Evolutionary conservation across 495 filamentous ascomycete species (phyloP), one percentile per base, ranked within the genome.

Genomic region (Alectoria sarmentosa): DNA sequence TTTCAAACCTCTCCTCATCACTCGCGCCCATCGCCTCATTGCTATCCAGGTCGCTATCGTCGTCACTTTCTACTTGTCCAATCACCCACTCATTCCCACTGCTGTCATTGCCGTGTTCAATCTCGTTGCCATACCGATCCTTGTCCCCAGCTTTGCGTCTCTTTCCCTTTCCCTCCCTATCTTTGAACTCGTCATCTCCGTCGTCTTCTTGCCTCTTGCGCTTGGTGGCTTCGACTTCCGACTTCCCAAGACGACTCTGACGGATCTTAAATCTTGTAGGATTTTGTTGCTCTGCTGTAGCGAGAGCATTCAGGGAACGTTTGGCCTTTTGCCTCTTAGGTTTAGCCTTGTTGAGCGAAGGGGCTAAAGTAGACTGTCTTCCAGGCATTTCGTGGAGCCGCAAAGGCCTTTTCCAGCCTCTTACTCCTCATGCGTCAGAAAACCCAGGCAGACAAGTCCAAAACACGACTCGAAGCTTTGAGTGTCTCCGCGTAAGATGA

Each of bases 11-110:
- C 70, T 96, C 91, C 73, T 92, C 86, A 69, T 96, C 91, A 67
- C 90, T 92, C 64, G 87, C 87, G 13, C 92, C 93, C 80, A 97
- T 88, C 39, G 93, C 93, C 72, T 96, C 93, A 65, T 97, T 93
- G 67, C 88, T 91, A 72, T 98, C 91, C 58, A 98, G 77, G 65
- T 95, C 91, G 37, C 84, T 88, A 65, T 93, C 90, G 60, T 94
- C 84, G 63, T 91, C 88, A 63, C 80, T 89, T 58, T 82, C 85
- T 23, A 86, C 86, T 64, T 89, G 81, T 57, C 90, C 90, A 44
- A 95, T 73, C 67, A 81, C 88, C 94, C 94, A 98, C 69, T 90
- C 82, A 74, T 94, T 88, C 26, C 91, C 92, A 66, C 96, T 91
- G 61, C 88, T 90, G 70, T 97, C 93, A 62, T 86, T 90, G 3